phyloP scores from a whole-genome alignment of 1,139 yeast species.

The Suhomyces bribrorum region DNA sequence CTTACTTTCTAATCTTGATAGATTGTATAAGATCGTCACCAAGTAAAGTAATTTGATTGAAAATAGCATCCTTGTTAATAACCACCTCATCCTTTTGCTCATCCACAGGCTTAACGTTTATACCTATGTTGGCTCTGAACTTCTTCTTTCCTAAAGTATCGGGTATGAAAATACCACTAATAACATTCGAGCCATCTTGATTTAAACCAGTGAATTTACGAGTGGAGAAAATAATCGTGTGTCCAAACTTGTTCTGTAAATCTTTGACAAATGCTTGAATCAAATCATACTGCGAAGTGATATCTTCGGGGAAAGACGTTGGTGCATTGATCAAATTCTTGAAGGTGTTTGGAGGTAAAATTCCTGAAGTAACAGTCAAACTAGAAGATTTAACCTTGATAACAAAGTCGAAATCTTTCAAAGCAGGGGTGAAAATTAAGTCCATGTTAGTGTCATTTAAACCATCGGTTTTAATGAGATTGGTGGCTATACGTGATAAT shows the following conservation, averaged over 20 bases:
- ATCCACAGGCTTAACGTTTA: conserved; percentile 66
- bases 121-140: conserved; percentile 80
- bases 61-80: conserved; percentile 72
- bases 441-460: conserved; percentile 49
- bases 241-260: conserved; percentile 55
- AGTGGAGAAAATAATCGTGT: conserved; percentile 61
- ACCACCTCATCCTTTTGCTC: conserved; percentile 50
- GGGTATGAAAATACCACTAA: conserved; percentile 83
- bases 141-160: conserved; percentile 54
- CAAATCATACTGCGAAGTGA: conserved; percentile 54
- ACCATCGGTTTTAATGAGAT: conserved; percentile 49
- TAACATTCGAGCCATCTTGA: conserved; percentile 54
- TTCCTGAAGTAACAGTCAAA: conserved; percentile 52
- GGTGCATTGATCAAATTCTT: conserved; percentile 59
- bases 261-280: conserved; percentile 55
- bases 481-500: conserved; percentile 73
- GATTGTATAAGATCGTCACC: conserved; percentile 67
- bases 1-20: conserved; percentile 26
- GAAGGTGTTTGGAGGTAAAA: conserved; percentile 55
- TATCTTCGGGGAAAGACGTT: conserved; percentile 47
- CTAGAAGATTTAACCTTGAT: conserved; percentile 55
- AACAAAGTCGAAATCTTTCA: conserved; percentile 80
- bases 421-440: conserved; percentile 73
- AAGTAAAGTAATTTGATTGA: conserved; percentile 68
- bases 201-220: conserved; percentile 52